Base-by-base conservation (phyloP, 2,329 filamentous ascomycete genomes). In the Pyrenochaeta sp. region DNA sequence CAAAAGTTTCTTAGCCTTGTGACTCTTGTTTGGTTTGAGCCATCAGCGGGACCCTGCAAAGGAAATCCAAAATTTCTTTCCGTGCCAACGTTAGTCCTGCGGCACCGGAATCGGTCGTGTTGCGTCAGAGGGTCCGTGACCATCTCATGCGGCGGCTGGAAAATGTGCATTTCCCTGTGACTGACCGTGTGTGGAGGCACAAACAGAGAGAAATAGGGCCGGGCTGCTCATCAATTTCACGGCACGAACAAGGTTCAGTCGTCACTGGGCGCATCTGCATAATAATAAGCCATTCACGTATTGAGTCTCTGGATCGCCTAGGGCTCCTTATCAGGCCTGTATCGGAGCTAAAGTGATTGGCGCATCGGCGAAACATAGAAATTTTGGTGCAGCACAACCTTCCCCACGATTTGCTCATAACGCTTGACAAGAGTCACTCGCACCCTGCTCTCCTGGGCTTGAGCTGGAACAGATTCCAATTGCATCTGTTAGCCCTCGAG, bases 401-500 rank as follows among this genome's bases (percentile, higher is more conserved):
- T 60, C 66, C 63, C 65, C 64, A 60, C 65, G 59, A 59, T 53
- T 47, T 49, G 41, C 35, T 50, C 58, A 64, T 53, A 59, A 59
- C 55, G 51, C 53, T 51, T 47, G 51, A 61, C 44, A 40, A 56
- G 55, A 61, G 60, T 62, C 55, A 55, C 47, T 56, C 32, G 48
- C 39, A 55, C 49, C 53, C 58, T 65, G 54, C 58, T 58, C 53
- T 48, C 41, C 45, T 54, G 55, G 58, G 60, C 59, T 55, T 35
- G 51, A 65, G 61, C 60, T 65, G 55, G 55, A 58, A 54, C 51
- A 58, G 42, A 46, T 46, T 54, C 55, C 63, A 64, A 68, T 69
- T 65, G 58, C 53, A 43, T 45, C 37, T 39, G 41, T 42, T 42
- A 46, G 41, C 42, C 51, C 51, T 49, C 44, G 42, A 48, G 53